These are phyloP conservation scores for Besnoitia besnoiti DNA, from an alignment of 169 alveolate species.

Conservation along the genomic window DNA sequence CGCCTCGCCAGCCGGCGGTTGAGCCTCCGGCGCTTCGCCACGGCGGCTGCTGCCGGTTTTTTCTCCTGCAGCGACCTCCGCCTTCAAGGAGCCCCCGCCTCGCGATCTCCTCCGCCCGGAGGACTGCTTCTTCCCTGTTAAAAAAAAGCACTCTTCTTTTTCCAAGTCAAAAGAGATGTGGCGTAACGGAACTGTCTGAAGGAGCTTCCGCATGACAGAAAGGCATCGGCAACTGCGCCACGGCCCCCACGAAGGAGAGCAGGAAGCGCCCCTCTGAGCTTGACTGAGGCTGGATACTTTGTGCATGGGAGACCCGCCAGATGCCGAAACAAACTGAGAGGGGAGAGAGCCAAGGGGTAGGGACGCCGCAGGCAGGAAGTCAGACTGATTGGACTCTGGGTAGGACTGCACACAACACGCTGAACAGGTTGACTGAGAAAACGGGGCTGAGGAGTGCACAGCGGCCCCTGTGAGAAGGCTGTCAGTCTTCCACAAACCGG, in stretches of 20 bases:
- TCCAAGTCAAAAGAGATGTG: background rate
- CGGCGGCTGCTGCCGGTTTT: too few species aligned
- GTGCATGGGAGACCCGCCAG: background rate
- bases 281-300: background rate
- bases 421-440: background rate
- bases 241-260: background rate
- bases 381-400: too few species aligned
- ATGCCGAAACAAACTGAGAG: background rate
- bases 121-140: background rate
- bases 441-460: too few species aligned
- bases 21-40: background rate
- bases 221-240: conserved; percentile 9
- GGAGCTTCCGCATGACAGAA: conserved; percentile 12
- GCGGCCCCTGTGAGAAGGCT: too few species aligned
- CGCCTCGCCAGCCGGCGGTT: background rate
- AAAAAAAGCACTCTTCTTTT: background rate
- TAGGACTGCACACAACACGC: too few species aligned
- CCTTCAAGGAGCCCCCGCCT: background rate
- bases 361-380: too few species aligned
- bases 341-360: background rate
- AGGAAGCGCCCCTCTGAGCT: background rate
- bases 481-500: too few species aligned
- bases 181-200: background rate
- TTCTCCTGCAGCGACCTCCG: too few species aligned
- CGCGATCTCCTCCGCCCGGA: background rate